These are phyloP conservation scores for Phytophthora pluvialis DNA, from an alignment of 352 stramenopile genomes.

Conservation along the genomic window DNA sequence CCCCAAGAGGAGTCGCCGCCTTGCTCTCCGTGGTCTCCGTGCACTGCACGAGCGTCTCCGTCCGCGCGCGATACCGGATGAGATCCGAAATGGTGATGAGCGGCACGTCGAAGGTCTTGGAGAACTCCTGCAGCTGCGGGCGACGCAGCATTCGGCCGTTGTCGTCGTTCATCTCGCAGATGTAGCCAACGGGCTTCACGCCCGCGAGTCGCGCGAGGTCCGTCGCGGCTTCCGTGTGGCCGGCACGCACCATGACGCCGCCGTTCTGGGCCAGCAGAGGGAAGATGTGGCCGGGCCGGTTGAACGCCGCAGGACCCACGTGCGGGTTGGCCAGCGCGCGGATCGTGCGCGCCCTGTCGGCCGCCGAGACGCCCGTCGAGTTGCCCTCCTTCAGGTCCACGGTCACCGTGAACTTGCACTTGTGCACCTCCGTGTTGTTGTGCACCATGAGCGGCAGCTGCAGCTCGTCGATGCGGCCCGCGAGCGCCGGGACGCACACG, in stretches of 20 bases:
- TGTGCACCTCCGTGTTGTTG: conserved; percentile 98
- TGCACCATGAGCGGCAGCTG: conserved; percentile 96
- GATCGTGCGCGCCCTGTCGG: conserved; percentile 94
- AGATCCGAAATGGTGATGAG: conserved; percentile 98
- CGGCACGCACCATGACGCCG: conserved; percentile 84
- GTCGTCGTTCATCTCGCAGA: conserved; percentile 90
- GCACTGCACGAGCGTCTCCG: conserved; percentile 69
- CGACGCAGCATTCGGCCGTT: conserved; percentile 81
- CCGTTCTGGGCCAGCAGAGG: conserved; percentile 69
- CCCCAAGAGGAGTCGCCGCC: conserved; percentile 70
- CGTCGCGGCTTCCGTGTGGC: conserved; percentile 97
- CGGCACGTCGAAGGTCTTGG: conserved; percentile 89
- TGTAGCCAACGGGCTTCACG: conserved; percentile 82
- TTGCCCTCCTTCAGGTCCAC: conserved; percentile 94
- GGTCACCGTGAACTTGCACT: conserved; percentile 97
- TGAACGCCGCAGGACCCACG: conserved; percentile 62
- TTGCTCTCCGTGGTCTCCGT: conserved; percentile 25
- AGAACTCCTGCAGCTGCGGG: conserved; percentile 90
- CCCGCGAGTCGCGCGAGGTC: conserved; percentile 95
- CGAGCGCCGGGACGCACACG: conserved; percentile 95
- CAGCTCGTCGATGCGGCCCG: conserved; percentile 86
- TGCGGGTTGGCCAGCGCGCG: conserved; percentile 87
- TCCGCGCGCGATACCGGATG: conserved; percentile 92
- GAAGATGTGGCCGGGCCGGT: conserved; percentile 82
- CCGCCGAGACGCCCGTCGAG: conserved; percentile 96